Evolutionary conservation across 768 basidiomycete genomes (phyloP), one percentile per base, ranked within the genome.

Genomic region (Boletus insuetus): DNA sequence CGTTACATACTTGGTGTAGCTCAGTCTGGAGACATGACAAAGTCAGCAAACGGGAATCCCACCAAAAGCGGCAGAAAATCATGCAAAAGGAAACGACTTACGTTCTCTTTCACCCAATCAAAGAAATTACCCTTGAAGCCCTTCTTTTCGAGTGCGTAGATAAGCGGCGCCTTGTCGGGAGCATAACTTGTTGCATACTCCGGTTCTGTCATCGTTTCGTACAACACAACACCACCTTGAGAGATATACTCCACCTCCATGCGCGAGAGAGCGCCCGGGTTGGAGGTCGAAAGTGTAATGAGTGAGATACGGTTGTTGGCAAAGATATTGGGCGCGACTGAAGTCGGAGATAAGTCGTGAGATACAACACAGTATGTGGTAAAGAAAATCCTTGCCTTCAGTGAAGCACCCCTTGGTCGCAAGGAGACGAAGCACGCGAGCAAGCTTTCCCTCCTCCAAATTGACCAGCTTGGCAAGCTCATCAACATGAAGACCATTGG

Each of bases 281-380:
- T 40, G 20, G 49, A 64, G 26, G 10, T 48, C 14, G 62, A 62
- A 42, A 53, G 58, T 11, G 68, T 61, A 1, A 67, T 42, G 9
- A 70, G 62, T 2, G 73, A 74, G 26, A 73, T 58, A 17, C 69
- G 73, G 42, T 69, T 74, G 53, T 73, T 73, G 14, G 70, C 65
- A 55, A 71, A 73, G 0, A 51, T 51, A 17, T 71, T 62, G 11
- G 59, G 59, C 6, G 58, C 49, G 10, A 74, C 71, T 68, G 16
- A 24, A 24, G 24, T 38, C 7, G 44, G 7, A 24, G 3, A 24
- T 35, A 2, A 51, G 52, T 31, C 3, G 10, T 14, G 32, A 34
- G 14, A 26, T 20, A 39, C 44, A 20, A n/a, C 32, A 31, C 13
- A 13, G 8, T 22, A 52, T 45, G 41, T 19, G 17, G 29, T 4